Conservation (phyloP, 805 yeast species). For the Suhomyces xylopsoci region DNA sequence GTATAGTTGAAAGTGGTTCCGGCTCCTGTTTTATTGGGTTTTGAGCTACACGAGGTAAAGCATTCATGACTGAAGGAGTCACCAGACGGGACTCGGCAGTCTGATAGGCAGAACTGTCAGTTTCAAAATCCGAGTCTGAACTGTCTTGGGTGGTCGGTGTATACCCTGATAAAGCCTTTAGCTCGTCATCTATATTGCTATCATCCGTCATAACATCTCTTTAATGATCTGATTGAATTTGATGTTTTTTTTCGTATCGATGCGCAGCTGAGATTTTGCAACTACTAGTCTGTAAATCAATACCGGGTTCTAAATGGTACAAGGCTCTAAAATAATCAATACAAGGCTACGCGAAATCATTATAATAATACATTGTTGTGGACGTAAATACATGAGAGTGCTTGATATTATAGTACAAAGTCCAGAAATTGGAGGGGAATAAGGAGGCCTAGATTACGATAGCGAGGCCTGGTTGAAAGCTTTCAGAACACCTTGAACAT, state of each 20-base stretch:
- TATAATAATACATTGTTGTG: background rate
- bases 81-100: background rate
- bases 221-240: background rate
- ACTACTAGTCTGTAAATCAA: background rate
- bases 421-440: background rate
- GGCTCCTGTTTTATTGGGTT: background rate
- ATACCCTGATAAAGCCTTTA: background rate
- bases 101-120: background rate
- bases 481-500: background rate
- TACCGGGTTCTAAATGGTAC: background rate
- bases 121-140: background rate
- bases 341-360: background rate
- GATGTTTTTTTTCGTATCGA: background rate
- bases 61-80: background rate
- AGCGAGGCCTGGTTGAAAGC: background rate
- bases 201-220: constrained; percentile 3
- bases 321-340: background rate
- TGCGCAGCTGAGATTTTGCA: background rate
- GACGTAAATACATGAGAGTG: background rate
- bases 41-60: background rate
- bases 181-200: constrained; percentile 5
- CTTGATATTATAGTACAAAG: background rate
- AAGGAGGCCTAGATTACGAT: background rate
- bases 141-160: background rate
- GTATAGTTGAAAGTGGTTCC: background rate